Evolutionary conservation across 2,329 filamentous ascomycete genomes (phyloP).

Genomic region (Xylaria sp.): DNA sequence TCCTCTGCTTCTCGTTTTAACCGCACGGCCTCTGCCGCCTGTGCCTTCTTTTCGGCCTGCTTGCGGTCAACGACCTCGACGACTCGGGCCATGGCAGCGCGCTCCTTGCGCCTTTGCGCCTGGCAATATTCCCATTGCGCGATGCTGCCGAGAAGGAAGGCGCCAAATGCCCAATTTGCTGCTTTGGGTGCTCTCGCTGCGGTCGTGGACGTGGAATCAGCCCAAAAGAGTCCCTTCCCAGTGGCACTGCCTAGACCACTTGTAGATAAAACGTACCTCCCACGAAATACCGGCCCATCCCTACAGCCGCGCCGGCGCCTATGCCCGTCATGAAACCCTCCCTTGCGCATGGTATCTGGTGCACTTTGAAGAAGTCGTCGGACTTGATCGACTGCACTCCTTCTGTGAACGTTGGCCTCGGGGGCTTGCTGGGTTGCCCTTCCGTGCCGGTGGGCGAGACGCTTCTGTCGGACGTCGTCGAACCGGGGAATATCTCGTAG

Average conservation of each 20-base stretch:
- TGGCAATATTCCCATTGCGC: constrained; percentile 85
- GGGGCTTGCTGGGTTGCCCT: constrained; percentile 45
- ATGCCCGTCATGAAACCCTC: constrained; percentile 86
- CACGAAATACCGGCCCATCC: constrained; percentile 74
- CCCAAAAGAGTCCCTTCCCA: neutral
- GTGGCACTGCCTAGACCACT: neutral
- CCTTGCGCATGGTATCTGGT: constrained; percentile 82
- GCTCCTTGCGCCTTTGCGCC: constrained; percentile 73
- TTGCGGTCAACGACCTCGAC: constrained; percentile 81
- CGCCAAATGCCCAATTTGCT: constrained; percentile 84
- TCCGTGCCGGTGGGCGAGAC: constrained; percentile 33
- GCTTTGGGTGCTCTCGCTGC: constrained; percentile 67
- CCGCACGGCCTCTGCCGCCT: constrained; percentile 48
- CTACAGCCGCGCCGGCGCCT: constrained; percentile 75
- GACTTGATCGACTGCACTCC: constrained; percentile 70
- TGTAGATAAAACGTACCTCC: constrained; percentile 63
- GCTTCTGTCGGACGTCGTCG: constrained; percentile 26
- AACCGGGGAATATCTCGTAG: constrained; percentile 48
- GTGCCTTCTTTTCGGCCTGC: constrained; percentile 64
- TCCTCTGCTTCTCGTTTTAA: constrained; percentile 51
- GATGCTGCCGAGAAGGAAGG: constrained; percentile 72
- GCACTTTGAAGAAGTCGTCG: constrained; percentile 73
- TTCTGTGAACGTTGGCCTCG: constrained; percentile 58
- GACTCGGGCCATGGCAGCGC: constrained; percentile 81
- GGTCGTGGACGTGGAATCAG: constrained; percentile 16